Conservation (phyloP, 192 early-diverging fungal species). For the Thoreauomyces humboldtii region DNA sequence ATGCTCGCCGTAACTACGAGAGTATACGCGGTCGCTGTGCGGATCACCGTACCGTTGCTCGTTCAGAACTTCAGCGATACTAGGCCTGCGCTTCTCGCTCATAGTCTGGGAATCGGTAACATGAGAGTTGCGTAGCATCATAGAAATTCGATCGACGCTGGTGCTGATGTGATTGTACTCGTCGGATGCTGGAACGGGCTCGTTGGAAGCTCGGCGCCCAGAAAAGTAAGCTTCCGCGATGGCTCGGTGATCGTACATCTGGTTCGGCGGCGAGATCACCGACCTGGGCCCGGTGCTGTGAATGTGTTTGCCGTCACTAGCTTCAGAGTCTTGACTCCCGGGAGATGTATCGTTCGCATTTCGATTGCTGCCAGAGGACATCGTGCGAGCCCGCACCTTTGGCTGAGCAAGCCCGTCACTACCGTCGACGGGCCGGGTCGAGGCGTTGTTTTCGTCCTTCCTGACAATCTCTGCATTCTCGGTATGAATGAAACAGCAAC, state of each 20-base stretch:
- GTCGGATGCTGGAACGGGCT: neutral
- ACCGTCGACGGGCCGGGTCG: neutral
- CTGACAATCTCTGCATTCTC: conserved; percentile 6
- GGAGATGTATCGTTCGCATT: neutral
- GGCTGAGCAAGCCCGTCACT: neutral
- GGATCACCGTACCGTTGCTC: too few species aligned
- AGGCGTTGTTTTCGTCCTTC: neutral
- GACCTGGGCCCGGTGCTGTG: too few species aligned
- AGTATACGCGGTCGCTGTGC: too few species aligned
- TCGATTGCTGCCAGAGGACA: neutral
- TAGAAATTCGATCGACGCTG: neutral
- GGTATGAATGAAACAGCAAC: conserved; percentile 92
- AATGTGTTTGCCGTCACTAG: conserved; percentile 1
- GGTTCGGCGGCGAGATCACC: too few species aligned
- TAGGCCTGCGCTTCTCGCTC: too few species aligned
- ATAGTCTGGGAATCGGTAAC: too few species aligned
- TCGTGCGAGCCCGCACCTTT: neutral
- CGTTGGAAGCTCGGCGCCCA: conserved; percentile 19
- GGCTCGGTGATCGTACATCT: conserved; percentile 20
- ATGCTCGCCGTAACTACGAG: too few species aligned
- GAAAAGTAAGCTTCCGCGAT: conserved; percentile 33
- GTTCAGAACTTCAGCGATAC: too few species aligned
- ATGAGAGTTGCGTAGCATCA: conserved; percentile 10
- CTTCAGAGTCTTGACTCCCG: neutral
- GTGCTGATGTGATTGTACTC: too few species aligned